Base-by-base conservation (phyloP, 306 rosid genomes). In the Castanopsis chinensis region DNA sequence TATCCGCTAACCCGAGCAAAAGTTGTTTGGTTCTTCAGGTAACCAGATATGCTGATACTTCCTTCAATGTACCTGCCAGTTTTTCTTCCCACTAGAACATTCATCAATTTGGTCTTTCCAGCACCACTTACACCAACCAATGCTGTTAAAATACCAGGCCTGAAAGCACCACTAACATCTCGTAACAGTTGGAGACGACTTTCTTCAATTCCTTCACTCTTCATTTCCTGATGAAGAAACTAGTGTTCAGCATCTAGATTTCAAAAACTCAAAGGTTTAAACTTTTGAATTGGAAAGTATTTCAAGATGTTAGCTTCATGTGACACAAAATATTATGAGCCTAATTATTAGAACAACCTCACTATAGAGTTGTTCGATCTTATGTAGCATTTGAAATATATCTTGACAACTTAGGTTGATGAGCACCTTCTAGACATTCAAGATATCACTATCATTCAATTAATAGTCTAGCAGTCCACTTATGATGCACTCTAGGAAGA, bases 81-180 rank as follows among this genome's bases (percentile, higher is more conserved):
- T 81, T 88, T 88, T 79, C 90, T 82, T 68, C 90, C 88, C 1
- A 87, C 85, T 37, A 88, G 87, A 35, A 88, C 89, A 86, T 88
- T 88, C 88, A 88, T 81, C 83, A 88, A 78, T 5, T 90, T 88
- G 71, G 92, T 83, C 79, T 88, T 88, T n/a, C 92, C 90, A 65
- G 85, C 92, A 70, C 92, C 92, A 79, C 87, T 88, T 53, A 88
- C 90, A 59, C 87, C 87, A 73, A 88, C 84, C 63, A 88, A 75
- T 76, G 92, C 88, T 19, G 90, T 88, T 23, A 88, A 69, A 56
- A 86, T 79, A 77, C 89, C 87, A 4, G 88, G 92, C 43, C 84
- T 86, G 68, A 86, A 86, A 71, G 84, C 88, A 60, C 89, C 92
- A 60, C 87, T 84, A 20, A 84, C 83, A 71, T 84, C 86, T 77